Base-by-base conservation (phyloP, 768 basidiomycete genomes). In the Amanita brunnescens region DNA sequence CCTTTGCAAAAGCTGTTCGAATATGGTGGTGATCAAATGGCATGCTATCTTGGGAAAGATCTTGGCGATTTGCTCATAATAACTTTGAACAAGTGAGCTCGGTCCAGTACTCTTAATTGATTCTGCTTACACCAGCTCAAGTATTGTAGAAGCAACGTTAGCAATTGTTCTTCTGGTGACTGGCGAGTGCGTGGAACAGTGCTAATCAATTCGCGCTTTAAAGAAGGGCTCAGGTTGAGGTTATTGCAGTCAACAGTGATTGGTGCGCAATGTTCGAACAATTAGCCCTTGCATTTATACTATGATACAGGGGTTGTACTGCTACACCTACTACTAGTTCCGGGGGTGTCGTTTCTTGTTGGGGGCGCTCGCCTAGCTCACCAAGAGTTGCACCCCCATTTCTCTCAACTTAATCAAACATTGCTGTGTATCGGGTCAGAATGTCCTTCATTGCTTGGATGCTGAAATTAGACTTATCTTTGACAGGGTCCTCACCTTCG, bases 251-350 rank as follows among this genome's bases (percentile, higher is more conserved):
- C 82, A 0, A 87, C 85, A 0, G 78, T 87, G 38, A 71, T 80
- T 34, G 85, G 82, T 78, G 51, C n/a, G 66, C 52, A 21, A 39
- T 23, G 20, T 16, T 24, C 20, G 12, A 9, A 13, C 35, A 37
- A 32, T 33, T 21, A 52, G 20, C 13, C 5, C 14, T 21, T n/a
- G 20, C 12, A 23, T 24, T 38, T 21, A 46, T 38, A 12, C 29
- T 35, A 29, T 43, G 40, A 30, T 26, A 14, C 52, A 80, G 83
- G 86, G 14, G 86, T 89, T 6, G 73, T 87, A 5, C 65, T 89
- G n/a, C 70, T 89, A 8, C 86, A 86, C 61, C 71, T 87, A 1
- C 72, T 89, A 1, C 73, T 89, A 12, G 70, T 88, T 39, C 85
- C 86, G 0, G 86, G 86, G 2, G 70, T 76, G 3, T 72, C 85